Percentiles rank a stretch among this genome's conserved stretches.
Evolutionary conservation across 1,284 basidiomycete species (phyloP).

Genomic region (Ceratobasidium papillatum): DNA sequence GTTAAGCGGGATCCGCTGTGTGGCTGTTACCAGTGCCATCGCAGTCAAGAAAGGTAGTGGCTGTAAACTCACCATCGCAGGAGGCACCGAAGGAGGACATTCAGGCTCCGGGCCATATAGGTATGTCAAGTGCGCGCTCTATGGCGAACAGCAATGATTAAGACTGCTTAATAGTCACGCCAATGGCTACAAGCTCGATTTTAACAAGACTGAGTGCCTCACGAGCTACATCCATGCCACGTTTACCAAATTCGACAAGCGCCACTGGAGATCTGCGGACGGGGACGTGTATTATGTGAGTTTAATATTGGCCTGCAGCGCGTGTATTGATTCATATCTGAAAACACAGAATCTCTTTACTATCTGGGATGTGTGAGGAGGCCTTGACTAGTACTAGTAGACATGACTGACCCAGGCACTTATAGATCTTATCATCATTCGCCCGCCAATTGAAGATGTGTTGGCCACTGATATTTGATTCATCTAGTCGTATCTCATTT

Average conservation of each 20-base stretch:
- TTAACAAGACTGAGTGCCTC: neutral
- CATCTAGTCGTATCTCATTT: too few relatives aligned
- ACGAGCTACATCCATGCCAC: neutral
- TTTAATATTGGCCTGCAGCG: too few relatives aligned
- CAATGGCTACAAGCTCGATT: neutral
- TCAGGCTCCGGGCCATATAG: neutral
- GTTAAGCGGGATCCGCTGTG: neutral
- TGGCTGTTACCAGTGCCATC: neutral
- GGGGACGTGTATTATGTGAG: neutral
- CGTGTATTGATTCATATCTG: too few relatives aligned
- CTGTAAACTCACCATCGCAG: neutral
- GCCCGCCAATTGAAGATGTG: too few relatives aligned
- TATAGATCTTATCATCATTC: too few relatives aligned
- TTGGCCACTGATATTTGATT: too few relatives aligned
- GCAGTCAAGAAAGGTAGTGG: neutral
- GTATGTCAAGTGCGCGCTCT: neutral
- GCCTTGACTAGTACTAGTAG: too few relatives aligned
- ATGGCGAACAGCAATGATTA: neutral
- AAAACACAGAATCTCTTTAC: too few relatives aligned
- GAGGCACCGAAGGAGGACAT: neutral
- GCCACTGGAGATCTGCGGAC: neutral
- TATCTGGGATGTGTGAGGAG: too few relatives aligned
- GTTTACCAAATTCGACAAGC: neutral
- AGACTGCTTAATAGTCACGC: neutral
- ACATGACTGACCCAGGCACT: too few relatives aligned